Base-by-base conservation (phyloP, 1,284 basidiomycete species). In the Malassezia yamatoensis region DNA sequence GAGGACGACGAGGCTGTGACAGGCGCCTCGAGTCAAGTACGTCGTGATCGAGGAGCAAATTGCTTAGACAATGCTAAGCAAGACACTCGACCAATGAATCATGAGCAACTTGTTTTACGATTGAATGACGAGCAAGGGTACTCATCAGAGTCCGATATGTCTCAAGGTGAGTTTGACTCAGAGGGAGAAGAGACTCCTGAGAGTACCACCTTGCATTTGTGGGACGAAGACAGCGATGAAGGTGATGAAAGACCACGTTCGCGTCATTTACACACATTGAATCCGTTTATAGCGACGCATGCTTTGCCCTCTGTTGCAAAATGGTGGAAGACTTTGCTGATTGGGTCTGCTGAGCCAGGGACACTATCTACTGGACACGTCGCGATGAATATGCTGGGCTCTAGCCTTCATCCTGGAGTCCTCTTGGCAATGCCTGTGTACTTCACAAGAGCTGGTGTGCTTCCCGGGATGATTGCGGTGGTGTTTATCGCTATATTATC, bases 341-440 rank as follows among this genome's bases (percentile, higher is more conserved):
- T 63, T 36, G 64, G 62, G 16, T 63, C 67, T 1, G 54, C 63
- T 21, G 55, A 58, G 16, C 67, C 68, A n/a, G 68, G 67, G 7
- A 64, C 65, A 21, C 58, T 73, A 10, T 67, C 68, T 3, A 60
- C 60, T 3, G 63, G 64, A 2, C 65, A 70, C 45, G 71, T 73
- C 18, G 62, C 66, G 6, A 60, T 66, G 53, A 73, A 73, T 40
- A 53, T 73, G 32, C 70, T 72, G 43, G 63, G 68, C 7, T 66
- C 69, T 1, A 65, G 63, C 18, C 55, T 72, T 7, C 68, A 72
- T 49, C 70, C 71, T 0, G 68, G 65, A 8, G 69, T 72, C 11
- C 60, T 73, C 50, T 64, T 73, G 12, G 64, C 63, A 18, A 68
- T 69, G 66, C 71, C 71, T 3, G 63, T 65, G 21, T 73, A 66